Conservation (phyloP, 345 rosid species). For the Eucalyptus melliodora region DNA sequence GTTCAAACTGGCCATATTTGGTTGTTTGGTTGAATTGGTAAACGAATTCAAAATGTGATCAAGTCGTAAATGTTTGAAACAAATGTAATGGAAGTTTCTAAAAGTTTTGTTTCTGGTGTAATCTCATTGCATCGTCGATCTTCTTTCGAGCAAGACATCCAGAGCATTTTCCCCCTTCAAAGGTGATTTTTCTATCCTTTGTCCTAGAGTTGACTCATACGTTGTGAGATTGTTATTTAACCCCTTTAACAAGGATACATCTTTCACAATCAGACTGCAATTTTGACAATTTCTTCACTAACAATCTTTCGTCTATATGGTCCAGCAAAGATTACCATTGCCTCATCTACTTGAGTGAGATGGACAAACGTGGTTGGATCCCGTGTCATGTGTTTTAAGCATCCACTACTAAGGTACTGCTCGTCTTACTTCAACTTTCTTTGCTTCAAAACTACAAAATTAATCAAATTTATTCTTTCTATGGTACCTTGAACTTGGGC, state of each 20-base stretch:
- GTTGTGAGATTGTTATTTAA: not conserved
- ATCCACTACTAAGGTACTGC: not conserved
- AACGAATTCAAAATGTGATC: not conserved
- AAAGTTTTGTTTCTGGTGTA: not conserved
- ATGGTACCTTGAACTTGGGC: not conserved
- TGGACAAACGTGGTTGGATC: not conserved
- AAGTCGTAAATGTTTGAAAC: not conserved
- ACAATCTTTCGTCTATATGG: not conserved
- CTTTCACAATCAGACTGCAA: not conserved
- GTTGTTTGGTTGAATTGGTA: not conserved
- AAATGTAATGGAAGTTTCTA: not conserved
- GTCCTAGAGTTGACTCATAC: not conserved
- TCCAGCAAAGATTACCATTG: not conserved
- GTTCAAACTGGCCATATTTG: not conserved
- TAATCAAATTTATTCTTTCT: not conserved
- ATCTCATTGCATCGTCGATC: not conserved
- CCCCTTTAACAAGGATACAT: not conserved
- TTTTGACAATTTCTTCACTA: not conserved
- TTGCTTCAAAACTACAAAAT: not conserved
- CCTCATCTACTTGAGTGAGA: not conserved
- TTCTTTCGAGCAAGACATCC: not conserved
- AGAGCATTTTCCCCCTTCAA: not conserved
- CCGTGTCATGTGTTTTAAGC: not conserved
- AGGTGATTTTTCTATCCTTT: not conserved
- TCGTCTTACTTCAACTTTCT: not conserved